Evolutionary conservation across 805 yeast genomes (phyloP).

Genomic region (Sungouiozyma ichnusensis): DNA sequence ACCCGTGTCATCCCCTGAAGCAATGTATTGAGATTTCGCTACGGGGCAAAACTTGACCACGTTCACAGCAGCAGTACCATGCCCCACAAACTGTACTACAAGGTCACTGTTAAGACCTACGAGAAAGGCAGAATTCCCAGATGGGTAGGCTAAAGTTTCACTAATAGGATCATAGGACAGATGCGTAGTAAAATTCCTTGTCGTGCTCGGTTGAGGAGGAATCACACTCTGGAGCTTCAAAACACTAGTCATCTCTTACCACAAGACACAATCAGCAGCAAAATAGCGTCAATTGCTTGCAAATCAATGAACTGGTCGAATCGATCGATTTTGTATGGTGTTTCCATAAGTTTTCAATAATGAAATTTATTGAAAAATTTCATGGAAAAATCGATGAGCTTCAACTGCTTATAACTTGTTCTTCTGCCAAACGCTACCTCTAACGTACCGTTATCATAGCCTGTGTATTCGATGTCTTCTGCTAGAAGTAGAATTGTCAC

Average conservation of each 20-base stretch:
- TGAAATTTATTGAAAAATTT: background rate
- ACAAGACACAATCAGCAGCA: too few relatives aligned
- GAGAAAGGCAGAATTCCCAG: constrained; percentile 70
- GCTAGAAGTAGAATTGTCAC: constrained; percentile 53
- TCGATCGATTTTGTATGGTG: too few relatives aligned
- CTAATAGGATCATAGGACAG: constrained; percentile 63
- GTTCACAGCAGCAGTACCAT: constrained; percentile 53
- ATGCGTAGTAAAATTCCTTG: constrained; percentile 57
- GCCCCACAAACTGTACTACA: constrained; percentile 59
- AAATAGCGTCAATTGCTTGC: too few relatives aligned
- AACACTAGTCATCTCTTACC: background rate
- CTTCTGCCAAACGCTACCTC: background rate
- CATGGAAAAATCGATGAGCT: background rate
- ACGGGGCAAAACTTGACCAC: constrained; percentile 76
- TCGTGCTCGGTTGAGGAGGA: constrained; percentile 76
- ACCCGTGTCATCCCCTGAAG: constrained; percentile 90
- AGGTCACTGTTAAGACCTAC: constrained; percentile 37
- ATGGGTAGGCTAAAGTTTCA: constrained; percentile 67
- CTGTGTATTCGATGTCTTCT: constrained; percentile 81
- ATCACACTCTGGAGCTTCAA: constrained; percentile 29
- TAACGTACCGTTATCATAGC: too few relatives aligned
- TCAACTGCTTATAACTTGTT: background rate
- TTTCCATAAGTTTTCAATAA: background rate
- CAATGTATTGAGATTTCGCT: constrained; percentile 69
- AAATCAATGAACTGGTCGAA: too few relatives aligned